Percentiles rank a stretch among this genome's conserved stretches.
Conservation (phyloP, 2,329 filamentous ascomycete species). For the Ophiobolus disseminans region DNA sequence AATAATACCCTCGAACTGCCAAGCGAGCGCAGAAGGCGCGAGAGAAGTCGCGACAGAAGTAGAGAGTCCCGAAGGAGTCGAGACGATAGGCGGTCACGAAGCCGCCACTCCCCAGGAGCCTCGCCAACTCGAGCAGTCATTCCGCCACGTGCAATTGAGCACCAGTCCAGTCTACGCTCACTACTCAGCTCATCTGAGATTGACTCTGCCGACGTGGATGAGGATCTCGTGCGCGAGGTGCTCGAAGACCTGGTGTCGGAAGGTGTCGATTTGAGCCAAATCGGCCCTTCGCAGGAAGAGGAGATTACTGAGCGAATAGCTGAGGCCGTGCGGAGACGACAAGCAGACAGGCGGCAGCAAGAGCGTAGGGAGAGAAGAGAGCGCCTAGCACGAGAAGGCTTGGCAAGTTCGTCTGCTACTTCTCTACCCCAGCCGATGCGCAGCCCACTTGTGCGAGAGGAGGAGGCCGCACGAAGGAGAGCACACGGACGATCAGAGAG, state of each 20-base stretch:
- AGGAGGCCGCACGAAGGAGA: conserved; percentile 40
- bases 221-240: conserved; percentile 88
- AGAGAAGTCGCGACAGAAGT: conserved; percentile 50
- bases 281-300: conserved; percentile 84
- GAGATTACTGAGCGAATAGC: conserved; percentile 90
- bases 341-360: conserved; percentile 67
- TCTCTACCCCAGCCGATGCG: conserved; percentile 35
- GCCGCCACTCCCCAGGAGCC: conserved; percentile 29
- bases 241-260: conserved; percentile 86
- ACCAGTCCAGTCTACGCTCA: conserved; percentile 87
- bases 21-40: conserved; percentile 40
- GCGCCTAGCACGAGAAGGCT: conserved; percentile 49
- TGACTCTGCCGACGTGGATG: conserved; percentile 79
- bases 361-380: conserved; percentile 45
- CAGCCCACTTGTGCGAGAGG: conserved; percentile 37
- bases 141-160: conserved; percentile 71
- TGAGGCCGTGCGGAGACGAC: conserved; percentile 81
- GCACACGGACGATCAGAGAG: conserved; percentile 45
- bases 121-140: conserved; percentile 30
- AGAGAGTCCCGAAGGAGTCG: conserved; percentile 35
- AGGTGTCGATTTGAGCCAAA: conserved; percentile 85
- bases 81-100: conserved; percentile 35
- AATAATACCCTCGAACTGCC: conserved; percentile 51
- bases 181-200: conserved; percentile 81
- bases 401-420: conserved; percentile 27